These are phyloP conservation scores for Podaxis carcinomalis DNA, from an alignment of 768 basidiomycete genomes.

Conservation along the genomic window DNA sequence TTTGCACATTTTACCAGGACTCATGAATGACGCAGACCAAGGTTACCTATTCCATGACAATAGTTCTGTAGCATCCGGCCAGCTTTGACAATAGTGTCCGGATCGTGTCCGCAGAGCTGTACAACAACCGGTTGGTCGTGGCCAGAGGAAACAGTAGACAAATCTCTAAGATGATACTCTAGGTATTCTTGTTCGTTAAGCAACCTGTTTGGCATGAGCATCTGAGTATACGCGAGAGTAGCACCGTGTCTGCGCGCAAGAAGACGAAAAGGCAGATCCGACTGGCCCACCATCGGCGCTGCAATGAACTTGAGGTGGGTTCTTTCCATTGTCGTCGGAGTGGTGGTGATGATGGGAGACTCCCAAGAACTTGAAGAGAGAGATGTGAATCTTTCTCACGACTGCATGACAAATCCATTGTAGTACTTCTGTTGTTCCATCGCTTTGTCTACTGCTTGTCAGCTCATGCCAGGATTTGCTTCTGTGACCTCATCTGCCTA, in stretches of 20 bases:
- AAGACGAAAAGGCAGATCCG: conserved; percentile 69
- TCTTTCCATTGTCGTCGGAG: conserved; percentile 13
- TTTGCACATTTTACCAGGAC: conserved; percentile 12
- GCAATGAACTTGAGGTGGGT: conserved; percentile 40
- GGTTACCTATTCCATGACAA: conserved; percentile 70
- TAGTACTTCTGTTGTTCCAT: neutral
- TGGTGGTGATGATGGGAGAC: neutral
- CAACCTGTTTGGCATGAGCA: conserved; percentile 63
- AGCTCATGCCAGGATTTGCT: neutral
- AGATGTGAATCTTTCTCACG: conserved; percentile 2
- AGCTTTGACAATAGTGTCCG: conserved; percentile 55
- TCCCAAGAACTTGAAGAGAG: neutral
- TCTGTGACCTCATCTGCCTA: neutral
- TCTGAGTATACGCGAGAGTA: conserved; percentile 72
- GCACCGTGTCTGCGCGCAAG: conserved; percentile 60
- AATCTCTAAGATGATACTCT: conserved; percentile 56
- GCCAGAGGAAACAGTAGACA: conserved; percentile 28
- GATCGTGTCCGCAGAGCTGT: conserved; percentile 71
- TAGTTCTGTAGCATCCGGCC: conserved; percentile 52
- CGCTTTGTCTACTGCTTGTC: neutral
- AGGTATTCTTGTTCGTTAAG: conserved; percentile 63
- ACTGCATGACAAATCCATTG: neutral
- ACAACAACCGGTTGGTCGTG: conserved; percentile 52
- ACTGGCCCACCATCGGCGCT: conserved; percentile 80
- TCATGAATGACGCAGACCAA: neutral